Evolutionary conservation across 805 yeast genomes (phyloP), one percentile per base, ranked within the genome.

Genomic region (Cyberlindnera sargentensis): DNA sequence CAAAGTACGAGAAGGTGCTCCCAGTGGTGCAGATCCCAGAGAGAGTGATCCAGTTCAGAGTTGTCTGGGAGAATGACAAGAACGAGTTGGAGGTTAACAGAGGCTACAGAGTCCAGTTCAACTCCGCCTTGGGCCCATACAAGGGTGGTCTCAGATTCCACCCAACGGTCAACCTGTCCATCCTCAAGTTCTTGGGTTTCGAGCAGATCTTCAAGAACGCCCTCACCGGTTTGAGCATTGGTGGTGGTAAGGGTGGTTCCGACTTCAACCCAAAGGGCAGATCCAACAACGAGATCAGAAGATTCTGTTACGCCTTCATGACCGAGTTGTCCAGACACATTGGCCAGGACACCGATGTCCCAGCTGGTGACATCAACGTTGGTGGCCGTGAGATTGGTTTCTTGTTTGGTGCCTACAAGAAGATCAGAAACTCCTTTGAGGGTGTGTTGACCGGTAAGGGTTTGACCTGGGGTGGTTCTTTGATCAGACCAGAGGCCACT

Each of bases 221-320:
- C 41, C 76, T 91, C 62, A 91, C 99, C 59, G 98, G 98, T 62
- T 78, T 90, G 60, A 78, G 82, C 79, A 90, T 91, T 84, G 99
- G 99, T 67, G 99, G 99, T 75, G 99, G 96, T 72, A 91, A 91
- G 70, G 99, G 99, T 79, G 99, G 99, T 68, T 76, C 95, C 48
- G 96, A 91, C 72, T 93, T 91, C 72, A 89, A 90, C 73, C 96
- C 97, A 61, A 91, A 91, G 80, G 95, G 91, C 64, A 84, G 82
- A 71, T 77, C 95, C 48, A 93, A 90, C 70, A 68, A 72, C 59
- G 99, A 91, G 76, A 91, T 91, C 72, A 84, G 99, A 77, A 82
- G 95, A 70, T 91, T 91, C 81, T 91, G 97, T 76, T 79, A 78
- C 61, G 77, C 96, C 41, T 91, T 91, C 78, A 91, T 91, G 96